These are phyloP conservation scores for Phytophthora cryptogea DNA, from an alignment of 352 stramenopile species.

Conservation along the genomic window DNA sequence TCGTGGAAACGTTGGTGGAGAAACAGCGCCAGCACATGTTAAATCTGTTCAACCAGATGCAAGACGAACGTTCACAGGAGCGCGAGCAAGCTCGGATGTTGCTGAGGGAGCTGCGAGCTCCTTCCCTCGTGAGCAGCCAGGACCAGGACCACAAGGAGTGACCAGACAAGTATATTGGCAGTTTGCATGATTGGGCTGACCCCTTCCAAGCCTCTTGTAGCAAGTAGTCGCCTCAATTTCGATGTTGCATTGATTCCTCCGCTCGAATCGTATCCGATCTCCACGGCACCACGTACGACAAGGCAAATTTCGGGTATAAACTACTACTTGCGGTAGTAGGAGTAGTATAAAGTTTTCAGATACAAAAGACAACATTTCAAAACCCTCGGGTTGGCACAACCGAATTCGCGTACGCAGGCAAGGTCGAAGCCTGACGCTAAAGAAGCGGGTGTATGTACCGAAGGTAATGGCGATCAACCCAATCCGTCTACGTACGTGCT, in stretches of 20 bases:
- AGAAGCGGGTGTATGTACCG: too few species aligned
- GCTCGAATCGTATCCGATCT: not conserved
- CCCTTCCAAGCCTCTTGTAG: constrained; percentile 12
- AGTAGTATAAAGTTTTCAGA: too few species aligned
- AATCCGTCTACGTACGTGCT: too few species aligned
- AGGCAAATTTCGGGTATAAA: not conserved
- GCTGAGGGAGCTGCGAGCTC: constrained; percentile 28
- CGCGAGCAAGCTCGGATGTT: constrained; percentile 38
- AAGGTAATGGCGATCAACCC: too few species aligned
- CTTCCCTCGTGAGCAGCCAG: constrained; percentile 17
- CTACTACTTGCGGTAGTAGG: too few species aligned
- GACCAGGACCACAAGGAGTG: constrained; percentile 33
- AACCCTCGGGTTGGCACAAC: too few species aligned
- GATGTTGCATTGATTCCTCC: constrained; percentile 23
- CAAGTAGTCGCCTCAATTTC: constrained; percentile 29
- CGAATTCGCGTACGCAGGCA: too few species aligned
- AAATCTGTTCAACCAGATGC: constrained; percentile 40
- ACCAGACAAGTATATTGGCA: not conserved
- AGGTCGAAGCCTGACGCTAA: too few species aligned
- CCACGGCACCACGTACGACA: too few species aligned
- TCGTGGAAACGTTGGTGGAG: constrained; percentile 41
- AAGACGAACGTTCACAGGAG: constrained; percentile 39
- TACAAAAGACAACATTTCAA: too few species aligned
- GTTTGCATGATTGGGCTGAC: constrained; percentile 13
- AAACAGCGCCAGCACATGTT: constrained; percentile 45